Conservation (phyloP, 306 rosid genomes). For the Quercus engelmannii region DNA sequence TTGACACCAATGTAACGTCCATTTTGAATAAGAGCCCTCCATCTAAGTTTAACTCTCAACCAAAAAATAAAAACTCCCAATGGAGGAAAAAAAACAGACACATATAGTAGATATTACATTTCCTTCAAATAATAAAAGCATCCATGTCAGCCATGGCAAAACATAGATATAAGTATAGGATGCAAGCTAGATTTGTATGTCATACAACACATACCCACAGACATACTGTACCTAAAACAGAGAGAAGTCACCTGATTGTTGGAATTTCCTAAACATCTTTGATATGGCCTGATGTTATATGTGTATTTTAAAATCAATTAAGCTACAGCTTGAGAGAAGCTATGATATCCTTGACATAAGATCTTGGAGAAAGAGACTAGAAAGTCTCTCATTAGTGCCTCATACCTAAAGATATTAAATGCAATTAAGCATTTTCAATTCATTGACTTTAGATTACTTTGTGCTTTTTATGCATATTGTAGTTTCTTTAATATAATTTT, state of each 20-base stretch:
- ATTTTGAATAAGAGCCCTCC: neutral
- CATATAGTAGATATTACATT: neutral
- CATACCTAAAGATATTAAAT: conserved; percentile 8
- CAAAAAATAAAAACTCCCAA: neutral
- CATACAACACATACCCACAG: neutral
- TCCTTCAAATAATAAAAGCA: neutral
- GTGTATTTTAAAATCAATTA: neutral
- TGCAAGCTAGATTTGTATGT: neutral
- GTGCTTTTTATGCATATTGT: neutral
- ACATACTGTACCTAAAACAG: neutral
- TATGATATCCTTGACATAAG: neutral
- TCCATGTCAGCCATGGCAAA: neutral
- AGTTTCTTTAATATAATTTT: too few species aligned
- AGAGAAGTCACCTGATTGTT: neutral
- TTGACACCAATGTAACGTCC: neutral
- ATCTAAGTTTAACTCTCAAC: neutral
- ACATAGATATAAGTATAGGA: neutral
- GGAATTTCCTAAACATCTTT: neutral
- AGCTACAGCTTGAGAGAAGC: neutral
- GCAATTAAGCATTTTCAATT: neutral
- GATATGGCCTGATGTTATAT: neutral
- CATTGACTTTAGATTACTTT: too few species aligned
- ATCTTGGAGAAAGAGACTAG: neutral
- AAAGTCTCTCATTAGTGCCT: conserved; percentile 7
- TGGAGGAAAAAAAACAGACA: neutral